These are phyloP conservation scores for Pichia membranifaciens DNA, from an alignment of 805 yeast genomes.

Conservation along the genomic window DNA sequence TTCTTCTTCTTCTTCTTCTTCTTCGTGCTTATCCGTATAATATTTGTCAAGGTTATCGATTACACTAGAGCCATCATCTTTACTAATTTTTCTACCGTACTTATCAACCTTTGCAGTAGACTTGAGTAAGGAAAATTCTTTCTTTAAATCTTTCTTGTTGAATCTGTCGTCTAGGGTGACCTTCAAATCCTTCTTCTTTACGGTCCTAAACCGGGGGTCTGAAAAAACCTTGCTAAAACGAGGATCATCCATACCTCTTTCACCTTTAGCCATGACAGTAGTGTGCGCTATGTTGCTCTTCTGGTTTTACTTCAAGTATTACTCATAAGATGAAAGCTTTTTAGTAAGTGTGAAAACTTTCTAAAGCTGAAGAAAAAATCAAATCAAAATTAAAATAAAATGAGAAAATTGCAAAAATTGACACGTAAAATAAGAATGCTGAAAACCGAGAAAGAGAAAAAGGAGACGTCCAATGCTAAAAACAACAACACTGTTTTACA, in stretches of 20 bases:
- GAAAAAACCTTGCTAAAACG: constrained; percentile 73
- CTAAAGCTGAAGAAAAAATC: too few relatives aligned
- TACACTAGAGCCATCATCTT: constrained; percentile 40
- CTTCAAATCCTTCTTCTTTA: constrained; percentile 62
- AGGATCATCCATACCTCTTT: constrained; percentile 44
- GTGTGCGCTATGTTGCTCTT: too few relatives aligned
- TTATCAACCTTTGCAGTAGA: constrained; percentile 68
- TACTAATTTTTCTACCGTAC: constrained; percentile 70
- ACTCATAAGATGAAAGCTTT: too few relatives aligned
- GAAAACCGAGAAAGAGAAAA: too few relatives aligned
- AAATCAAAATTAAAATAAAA: too few relatives aligned
- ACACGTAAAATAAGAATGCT: too few relatives aligned
- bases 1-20: constrained; percentile 1
- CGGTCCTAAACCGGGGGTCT: constrained; percentile 83
- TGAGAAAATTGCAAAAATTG: too few relatives aligned
- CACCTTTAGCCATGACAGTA: constrained; percentile 3
- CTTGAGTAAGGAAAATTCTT: constrained; percentile 38
- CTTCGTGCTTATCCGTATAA: constrained; percentile 42
- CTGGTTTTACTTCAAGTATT: too few relatives aligned
- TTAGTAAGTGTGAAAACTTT: too few relatives aligned
- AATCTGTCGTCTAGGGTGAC: constrained; percentile 85
- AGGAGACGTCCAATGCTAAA: too few relatives aligned
- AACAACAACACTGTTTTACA: too few relatives aligned
- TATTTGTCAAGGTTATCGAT: constrained; percentile 47
- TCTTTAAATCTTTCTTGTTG: constrained; percentile 52